These are phyloP conservation scores for Saccharomyces hybrid DNA, from an alignment of 1,139 yeast species.

Conservation along the genomic window DNA sequence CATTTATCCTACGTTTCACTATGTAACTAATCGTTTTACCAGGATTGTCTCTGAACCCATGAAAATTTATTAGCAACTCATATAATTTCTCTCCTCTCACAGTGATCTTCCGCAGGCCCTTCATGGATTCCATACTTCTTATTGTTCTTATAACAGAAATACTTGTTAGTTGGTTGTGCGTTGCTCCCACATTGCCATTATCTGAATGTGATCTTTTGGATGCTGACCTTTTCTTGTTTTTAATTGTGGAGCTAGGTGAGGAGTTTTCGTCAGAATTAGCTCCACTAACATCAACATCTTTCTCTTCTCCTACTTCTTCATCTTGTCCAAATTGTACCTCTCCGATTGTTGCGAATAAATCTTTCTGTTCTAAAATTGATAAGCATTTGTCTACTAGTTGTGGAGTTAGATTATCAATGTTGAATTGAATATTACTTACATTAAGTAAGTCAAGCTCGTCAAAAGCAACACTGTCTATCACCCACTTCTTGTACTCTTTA, in stretches of 20 bases:
- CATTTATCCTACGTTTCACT: constrained; percentile 17
- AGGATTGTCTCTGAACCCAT: constrained; percentile 27
- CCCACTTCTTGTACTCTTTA: constrained; percentile 21
- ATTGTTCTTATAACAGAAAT: constrained; percentile 9
- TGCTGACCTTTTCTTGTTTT: neutral
- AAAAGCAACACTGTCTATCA: constrained; percentile 9
- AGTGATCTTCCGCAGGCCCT: constrained; percentile 13
- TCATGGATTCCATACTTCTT: constrained; percentile 18
- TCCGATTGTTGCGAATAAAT: constrained; percentile 11
- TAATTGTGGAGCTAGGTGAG: neutral
- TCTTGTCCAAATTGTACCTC: constrained; percentile 16
- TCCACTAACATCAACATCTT: constrained; percentile 4
- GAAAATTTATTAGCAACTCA: constrained; percentile 24
- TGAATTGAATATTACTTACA: constrained; percentile 8
- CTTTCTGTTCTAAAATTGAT: constrained; percentile 10
- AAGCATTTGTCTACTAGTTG: constrained; percentile 6
- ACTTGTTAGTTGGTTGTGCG: neutral
- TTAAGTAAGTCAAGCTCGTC: constrained; percentile 8
- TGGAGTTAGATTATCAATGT: constrained; percentile 12
- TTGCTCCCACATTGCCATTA: neutral
- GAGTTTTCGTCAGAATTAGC: neutral
- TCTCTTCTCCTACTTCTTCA: constrained; percentile 6
- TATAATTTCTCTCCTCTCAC: constrained; percentile 19
- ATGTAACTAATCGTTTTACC: constrained; percentile 23
- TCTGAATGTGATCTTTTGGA: constrained; percentile 1